These are phyloP conservation scores for Cordyceps tenuipes DNA, from an alignment of 2,329 filamentous ascomycete genomes.

Conservation along the genomic window DNA sequence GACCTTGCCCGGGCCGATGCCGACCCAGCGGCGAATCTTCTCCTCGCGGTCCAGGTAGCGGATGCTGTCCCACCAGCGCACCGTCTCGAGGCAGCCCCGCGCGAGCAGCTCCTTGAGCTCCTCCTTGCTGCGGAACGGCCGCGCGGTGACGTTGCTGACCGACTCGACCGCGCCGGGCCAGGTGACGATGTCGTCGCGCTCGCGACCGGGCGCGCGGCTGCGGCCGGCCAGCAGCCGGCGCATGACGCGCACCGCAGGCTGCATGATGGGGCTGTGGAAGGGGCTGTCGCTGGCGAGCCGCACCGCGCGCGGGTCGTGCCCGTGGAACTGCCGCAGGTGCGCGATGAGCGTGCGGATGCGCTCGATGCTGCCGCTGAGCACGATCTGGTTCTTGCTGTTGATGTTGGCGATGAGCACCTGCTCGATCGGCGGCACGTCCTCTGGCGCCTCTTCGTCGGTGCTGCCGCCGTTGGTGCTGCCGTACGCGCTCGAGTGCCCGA, in stretches of 20 bases:
- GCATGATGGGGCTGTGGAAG: constrained; percentile 90
- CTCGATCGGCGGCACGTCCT: constrained; percentile 63
- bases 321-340: constrained; percentile 80
- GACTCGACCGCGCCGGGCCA: constrained; percentile 72
- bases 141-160: constrained; percentile 77
- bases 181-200: constrained; percentile 56
- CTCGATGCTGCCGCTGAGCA: constrained; percentile 78
- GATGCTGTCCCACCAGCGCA: constrained; percentile 91
- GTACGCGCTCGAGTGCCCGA: constrained; percentile 54
- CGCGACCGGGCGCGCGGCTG: constrained; percentile 43
- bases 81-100: constrained; percentile 80
- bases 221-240: constrained; percentile 54
- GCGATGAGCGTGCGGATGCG: constrained; percentile 73
- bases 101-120: constrained; percentile 74
- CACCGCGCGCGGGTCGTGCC: constrained; percentile 84
- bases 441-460: constrained; percentile 40
- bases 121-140: constrained; percentile 64
- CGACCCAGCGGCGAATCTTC: constrained; percentile 77
- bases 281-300: constrained; percentile 79
- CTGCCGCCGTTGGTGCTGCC: constrained; percentile 18
- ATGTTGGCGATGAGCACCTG: constrained; percentile 89
- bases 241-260: constrained; percentile 71
- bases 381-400: constrained; percentile 94
- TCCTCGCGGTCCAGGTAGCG: constrained; percentile 78
- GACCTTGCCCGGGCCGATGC: constrained; percentile 89